Evolutionary conservation across 495 filamentous ascomycete species (phyloP), one percentile per base, ranked within the genome.

Genomic region (Penicillium bialowiezense): DNA sequence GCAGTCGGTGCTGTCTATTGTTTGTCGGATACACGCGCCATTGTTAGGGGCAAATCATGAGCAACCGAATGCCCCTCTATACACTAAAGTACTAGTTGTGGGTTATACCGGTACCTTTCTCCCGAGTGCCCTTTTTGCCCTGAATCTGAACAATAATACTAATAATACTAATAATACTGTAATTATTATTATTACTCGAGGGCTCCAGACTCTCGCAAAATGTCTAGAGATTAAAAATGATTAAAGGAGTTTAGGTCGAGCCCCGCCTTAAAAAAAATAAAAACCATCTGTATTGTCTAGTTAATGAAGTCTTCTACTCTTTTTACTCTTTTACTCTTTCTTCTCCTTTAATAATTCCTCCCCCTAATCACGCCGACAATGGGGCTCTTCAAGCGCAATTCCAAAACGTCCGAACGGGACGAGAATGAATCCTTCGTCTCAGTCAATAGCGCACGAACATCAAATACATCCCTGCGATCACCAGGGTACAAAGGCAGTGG

Each of bases 381-480:
- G 83, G 81, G 83, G 54, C 68, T 87, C 48, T 87, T 87, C 69
- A 78, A 75, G 68, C 77, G 72, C 69, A 86, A 69, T 58, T 75
- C 76, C 31, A 84, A 80, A 58, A 64, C 67, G 26, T 76, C 70
- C 50, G 78, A 79, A 20, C 69, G 61, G 44, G 69, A 74, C 24
- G 73, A 73, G 40, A 61, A 68, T 7, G 73, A 75, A 15, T 69
- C 72, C 32, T 74, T 72, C 24, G 69, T 71, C 31, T 75, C 74
- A 21, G 68, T 73, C 40, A 78, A 75, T 54, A 73, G 72, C 47
- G 73, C 71, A 48, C 68, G 75, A 34, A 78, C 65, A 31, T 80
- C 71, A 37, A 82, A 78, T 61, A 77, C 74, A 18, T 80, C 77
- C 13, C 62, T 82, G 44, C 78, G 70, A 55, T 83, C 83, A 4